Evolutionary conservation across 31 red algal genomes (phyloP), one percentile per base, ranked within the genome.

Genomic region (Bonnemaisonia californica): DNA sequence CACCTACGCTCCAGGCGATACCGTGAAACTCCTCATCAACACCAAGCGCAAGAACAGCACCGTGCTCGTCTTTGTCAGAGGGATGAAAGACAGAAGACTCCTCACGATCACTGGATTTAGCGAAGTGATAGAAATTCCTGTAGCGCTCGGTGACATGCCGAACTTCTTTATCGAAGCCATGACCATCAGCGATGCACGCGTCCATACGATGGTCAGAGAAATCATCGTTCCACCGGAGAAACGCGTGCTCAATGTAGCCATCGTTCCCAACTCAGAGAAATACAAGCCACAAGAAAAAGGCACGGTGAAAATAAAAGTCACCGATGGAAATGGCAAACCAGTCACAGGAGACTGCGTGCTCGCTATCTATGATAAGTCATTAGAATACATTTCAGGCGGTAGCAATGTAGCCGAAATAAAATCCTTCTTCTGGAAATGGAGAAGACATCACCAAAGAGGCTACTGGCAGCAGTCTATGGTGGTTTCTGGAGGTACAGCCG

Each of bases 151-250:
- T 21, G 62, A 66, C 62, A 66, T 66, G 62, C 62, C 62, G 24
- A 66, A 66, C 62, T 23, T 66, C 62, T 66, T 66, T 66, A 26
- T 66, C 16, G 62, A 66, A 13, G 62, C 62, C n/a, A 12, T 66
- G 12, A 66, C 24, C 62, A 27, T 66, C 12, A 13, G 24, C 12
- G 24, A 66, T 66, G 62, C 19, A 66, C 12, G 28, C 16, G n/a
- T 66, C 62, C 62, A 66, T 30, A 21, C 18, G 19, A 30, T 12
- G 16, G n/a, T 27, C 62, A 13, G 62, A 23, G 62, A 66, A 27
- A 13, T 66, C 12, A 30, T 66, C 24, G n/a, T 66, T 13, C 62
- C 62, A 66, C 62, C 62, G 13, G 27, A 21, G 28, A 66, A 30
- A 26, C 62, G 62, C 27, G n/a, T 66, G 16, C 62, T 66, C 24